Evolutionary conservation across 768 basidiomycete species (phyloP), one percentile per base, ranked within the genome.

Genomic region (Pleurotus eryngii): DNA sequence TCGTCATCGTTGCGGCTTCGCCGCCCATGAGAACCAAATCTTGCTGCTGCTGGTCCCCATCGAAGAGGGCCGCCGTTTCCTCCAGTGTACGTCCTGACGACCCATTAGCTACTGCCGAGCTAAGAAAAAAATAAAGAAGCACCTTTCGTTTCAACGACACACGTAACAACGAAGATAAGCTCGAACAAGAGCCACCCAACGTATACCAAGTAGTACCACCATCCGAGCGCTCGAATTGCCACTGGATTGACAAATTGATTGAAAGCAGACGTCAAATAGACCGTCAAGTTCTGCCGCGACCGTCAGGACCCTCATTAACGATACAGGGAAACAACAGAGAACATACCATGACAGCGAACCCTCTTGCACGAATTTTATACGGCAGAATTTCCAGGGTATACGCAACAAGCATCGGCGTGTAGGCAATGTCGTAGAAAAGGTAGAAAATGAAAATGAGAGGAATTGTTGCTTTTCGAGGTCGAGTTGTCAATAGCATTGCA

Each of bases 181-280:
- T 88, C 86, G 57, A 86, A 64, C 35, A 79, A 69, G 20, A 88
- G 74, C 83, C 84, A 86, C n/a, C 76, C 85, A 59, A 83, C 83
- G 62, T 86, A 79, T 14, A 81, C 80, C 24, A 87, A 67, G 60
- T 87, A 86, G 57, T 84, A 83, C 72, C 77, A 76, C 82, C 83
- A 84, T 50, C 76, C 76, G 18, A 84, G 77, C 8, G 75, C 75
- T 4, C 75, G 71, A 20, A 92, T 72, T 1, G 90, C 90, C 74
- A 85, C 83, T 5, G 90, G 89, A 62, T 92, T 92, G 48, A 90
- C 81, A 55, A 90, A 88, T 65, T 88, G 87, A 63, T 89, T 92
- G 70, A 93, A 87, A 2, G 89, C 86, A 24, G 89, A 74, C 1
- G 86, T 82, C 38, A 87, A 73, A 64, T 81, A 85, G 26, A 89